A percentile compares a stretch with the other conserved stretches of the same genome.
phyloP scores from a whole-genome alignment of 768 basidiomycete species.

The Tephrocybe sp. region DNA sequence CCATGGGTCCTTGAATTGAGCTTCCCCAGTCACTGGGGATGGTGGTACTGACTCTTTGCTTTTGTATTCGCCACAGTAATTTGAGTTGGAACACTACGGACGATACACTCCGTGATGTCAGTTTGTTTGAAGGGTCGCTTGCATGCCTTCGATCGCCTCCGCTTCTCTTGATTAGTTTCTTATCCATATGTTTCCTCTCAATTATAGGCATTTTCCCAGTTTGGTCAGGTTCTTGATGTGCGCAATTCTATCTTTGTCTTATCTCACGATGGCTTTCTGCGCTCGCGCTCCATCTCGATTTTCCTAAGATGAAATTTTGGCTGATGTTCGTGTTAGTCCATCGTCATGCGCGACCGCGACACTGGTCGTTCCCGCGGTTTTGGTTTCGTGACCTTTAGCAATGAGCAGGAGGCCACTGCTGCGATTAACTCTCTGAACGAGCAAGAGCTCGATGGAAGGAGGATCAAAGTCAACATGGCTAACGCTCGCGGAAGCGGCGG shows the following conservation, averaged over 20 bases:
- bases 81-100: constrained; percentile 96
- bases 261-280: constrained; percentile 14
- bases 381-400: constrained; percentile 85
- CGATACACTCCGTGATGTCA: constrained; percentile 85
- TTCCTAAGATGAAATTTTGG: constrained; percentile 31
- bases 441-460: constrained; percentile 89
- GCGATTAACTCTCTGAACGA: constrained; percentile 83
- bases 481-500: constrained; percentile 61
- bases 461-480: constrained; percentile 85
- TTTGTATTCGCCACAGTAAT: constrained; percentile 69
- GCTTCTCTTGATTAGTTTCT: constrained; percentile 37
- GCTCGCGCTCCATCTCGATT: constrained; percentile 19
- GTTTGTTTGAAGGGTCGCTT: constrained; percentile 45
- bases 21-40: constrained; percentile 46
- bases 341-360: constrained; percentile 98
- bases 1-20: constrained; percentile 40
- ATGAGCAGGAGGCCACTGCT: constrained; percentile 61
- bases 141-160: constrained; percentile 30
- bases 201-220: constrained; percentile 80
- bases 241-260: constrained; percentile 50
- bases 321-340: constrained; percentile 62
- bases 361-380: constrained; percentile 97
- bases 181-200: constrained; percentile 42
- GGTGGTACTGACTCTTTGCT: constrained; percentile 57
- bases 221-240: constrained; percentile 89